Evolutionary conservation across 768 basidiomycete species (phyloP), one percentile per base, ranked within the genome.

Genomic region (Neoboletus magnificus): DNA sequence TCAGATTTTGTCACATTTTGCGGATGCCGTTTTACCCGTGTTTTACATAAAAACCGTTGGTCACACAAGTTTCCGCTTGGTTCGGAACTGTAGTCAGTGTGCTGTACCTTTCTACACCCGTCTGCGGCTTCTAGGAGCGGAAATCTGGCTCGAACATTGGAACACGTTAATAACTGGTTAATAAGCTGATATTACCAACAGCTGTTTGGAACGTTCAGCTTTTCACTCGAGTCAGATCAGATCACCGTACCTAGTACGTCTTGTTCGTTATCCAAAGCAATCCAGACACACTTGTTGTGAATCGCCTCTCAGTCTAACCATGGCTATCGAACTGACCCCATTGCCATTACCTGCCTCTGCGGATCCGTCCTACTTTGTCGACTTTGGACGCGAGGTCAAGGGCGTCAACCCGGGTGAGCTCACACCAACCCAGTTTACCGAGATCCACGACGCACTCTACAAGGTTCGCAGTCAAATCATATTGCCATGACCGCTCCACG

Each of bases 301-400:
- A 32, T 46, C 50, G 13, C 47, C 27, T 46, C 33, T 18, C 12
- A 46, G 20, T 11, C 18, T 49, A 48, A 53, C 56, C 32, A 91
- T 91, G 89, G 76, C 84, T 45, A 84, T 91, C 61, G 77, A 87
- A 74, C 72, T 87, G 27, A 50, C 72, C 27, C 82, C 89, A 50
- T 73, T 94, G 5, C 82, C 89, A 7, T 75, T 91, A 3, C 89
- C 93, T n/a, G 71, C 82, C 16, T 82, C 85, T 27, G 88, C 87
- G 18, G 85, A 93, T 67, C 67, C 84, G 5, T 72, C 80, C 41
- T 81, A 82, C 69, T 87, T 93, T 67, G 63, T 71, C 37, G 74
- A 84, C 53, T 92, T 94, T 71, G 93, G 93, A 1, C 77, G 87
- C 25, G 79, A 89, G 67, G 90, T 94, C 41, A 82, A 80, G 61